Conservation (phyloP, 2,329 filamentous ascomycete species). For the Monosporascus sp. region DNA sequence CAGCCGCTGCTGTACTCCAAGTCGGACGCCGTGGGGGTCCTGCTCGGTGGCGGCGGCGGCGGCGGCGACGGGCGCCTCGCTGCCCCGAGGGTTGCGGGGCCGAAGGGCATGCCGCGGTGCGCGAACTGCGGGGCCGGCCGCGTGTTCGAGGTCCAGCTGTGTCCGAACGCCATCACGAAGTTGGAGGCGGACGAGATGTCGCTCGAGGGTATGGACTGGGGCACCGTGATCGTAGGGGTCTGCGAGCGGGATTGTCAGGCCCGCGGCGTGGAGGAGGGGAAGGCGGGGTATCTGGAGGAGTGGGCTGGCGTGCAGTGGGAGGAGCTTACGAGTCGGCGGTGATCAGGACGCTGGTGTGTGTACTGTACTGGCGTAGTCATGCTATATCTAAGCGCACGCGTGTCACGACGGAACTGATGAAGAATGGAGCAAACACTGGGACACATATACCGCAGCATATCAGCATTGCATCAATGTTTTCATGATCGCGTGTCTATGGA, state of each 20-base stretch:
- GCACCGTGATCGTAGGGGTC: conserved; percentile 81
- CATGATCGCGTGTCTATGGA: neutral
- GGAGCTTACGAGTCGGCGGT: conserved; percentile 45
- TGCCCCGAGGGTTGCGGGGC: conserved; percentile 13
- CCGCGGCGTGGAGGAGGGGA: conserved; percentile 49
- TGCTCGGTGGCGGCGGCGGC: conserved; percentile 39
- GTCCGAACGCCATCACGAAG: conserved; percentile 83
- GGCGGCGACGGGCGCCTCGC: conserved; percentile 22
- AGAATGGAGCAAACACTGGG: neutral
- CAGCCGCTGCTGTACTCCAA: conserved; percentile 75
- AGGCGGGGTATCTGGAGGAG: conserved; percentile 81
- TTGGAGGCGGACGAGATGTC: conserved; percentile 72
- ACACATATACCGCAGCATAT: neutral
- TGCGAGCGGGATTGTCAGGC: conserved; percentile 75
- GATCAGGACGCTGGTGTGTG: conserved; percentile 2
- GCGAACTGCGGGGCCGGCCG: conserved; percentile 67
- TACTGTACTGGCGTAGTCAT: neutral
- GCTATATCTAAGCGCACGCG: neutral
- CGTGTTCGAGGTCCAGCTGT: conserved; percentile 88
- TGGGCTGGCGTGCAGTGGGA: conserved; percentile 99
- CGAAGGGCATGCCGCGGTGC: conserved; percentile 65
- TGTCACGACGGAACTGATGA: neutral
- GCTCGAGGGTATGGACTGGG: conserved; percentile 94
- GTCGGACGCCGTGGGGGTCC: conserved; percentile 65
- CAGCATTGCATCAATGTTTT: neutral